A percentile compares a stretch with the other conserved stretches of the same genome.
Evolutionary conservation across 257 asterid species (phyloP).

Genomic region (Lycium ferocissimum): DNA sequence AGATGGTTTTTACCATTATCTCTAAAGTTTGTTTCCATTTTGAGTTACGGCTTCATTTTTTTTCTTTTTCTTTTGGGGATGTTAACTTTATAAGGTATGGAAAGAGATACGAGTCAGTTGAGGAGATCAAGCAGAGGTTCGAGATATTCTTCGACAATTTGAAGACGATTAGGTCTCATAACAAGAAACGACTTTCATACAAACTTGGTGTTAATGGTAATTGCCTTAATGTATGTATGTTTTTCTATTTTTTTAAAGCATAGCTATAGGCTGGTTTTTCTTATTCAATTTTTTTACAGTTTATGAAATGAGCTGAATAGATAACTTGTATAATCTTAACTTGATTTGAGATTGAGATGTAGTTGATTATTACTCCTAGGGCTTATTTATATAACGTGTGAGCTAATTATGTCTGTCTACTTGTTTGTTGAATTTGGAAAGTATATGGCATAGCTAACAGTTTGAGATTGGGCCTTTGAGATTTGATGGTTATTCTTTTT

Average conservation of each 20-base stretch:
- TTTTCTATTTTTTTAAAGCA: too few species aligned
- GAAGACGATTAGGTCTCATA: conserved; percentile 80
- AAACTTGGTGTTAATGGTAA: conserved; percentile 78
- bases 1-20: too few species aligned
- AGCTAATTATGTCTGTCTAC: too few species aligned
- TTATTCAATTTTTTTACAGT: not conserved
- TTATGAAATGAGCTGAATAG: not conserved
- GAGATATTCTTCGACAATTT: conserved; percentile 65
- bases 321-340: not conserved
- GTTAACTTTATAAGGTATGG: conserved; percentile 55
- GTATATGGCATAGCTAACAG: too few species aligned
- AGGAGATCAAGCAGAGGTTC: conserved; percentile 76
- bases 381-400: too few species aligned
- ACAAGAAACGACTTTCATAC: conserved; percentile 76
- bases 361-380: too few species aligned
- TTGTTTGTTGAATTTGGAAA: too few species aligned
- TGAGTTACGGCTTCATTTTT: not conserved
- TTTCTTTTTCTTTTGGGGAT: not conserved
- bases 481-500: too few species aligned
- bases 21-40: too few species aligned
- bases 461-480: too few species aligned
- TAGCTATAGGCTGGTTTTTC: not conserved
- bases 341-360: too few species aligned
- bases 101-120: conserved; percentile 68
- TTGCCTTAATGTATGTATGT: not conserved